Conservation (phyloP, 192 early-diverging fungal genomes). For the Gaertneriomyces semiglobifer region DNA sequence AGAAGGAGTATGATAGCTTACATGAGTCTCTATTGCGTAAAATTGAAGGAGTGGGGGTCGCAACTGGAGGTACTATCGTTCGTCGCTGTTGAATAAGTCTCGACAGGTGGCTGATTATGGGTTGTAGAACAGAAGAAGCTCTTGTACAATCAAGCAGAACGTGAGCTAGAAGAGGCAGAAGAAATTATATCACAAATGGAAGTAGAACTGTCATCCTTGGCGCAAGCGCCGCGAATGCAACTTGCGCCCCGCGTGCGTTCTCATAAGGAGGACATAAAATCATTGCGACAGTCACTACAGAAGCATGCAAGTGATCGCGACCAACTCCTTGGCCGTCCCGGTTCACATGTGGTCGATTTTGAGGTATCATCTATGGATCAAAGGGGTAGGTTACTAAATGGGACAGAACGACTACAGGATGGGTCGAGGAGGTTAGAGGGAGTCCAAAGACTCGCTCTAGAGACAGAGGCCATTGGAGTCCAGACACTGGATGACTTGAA, state of each 20-base stretch:
- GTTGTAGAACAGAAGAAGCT: constrained; percentile 67
- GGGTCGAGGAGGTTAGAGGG: constrained; percentile 78
- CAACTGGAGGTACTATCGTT: constrained; percentile 53
- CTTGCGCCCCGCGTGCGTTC: constrained; percentile 64
- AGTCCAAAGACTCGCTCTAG: constrained; percentile 83
- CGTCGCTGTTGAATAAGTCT: too few relatives aligned
- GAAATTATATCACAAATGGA: constrained; percentile 95
- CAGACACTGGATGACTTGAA: constrained; percentile 77
- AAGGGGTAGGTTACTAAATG: constrained; percentile 68
- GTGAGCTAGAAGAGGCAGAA: constrained; percentile 84
- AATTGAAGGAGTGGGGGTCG: constrained; percentile 55
- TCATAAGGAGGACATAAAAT: constrained; percentile 79
- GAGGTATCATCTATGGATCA: constrained; percentile 66
- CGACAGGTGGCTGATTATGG: too few relatives aligned
- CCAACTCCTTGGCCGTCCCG: constrained; percentile 39
- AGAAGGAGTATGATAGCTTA: constrained; percentile 72
- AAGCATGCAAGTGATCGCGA: constrained; percentile 38
- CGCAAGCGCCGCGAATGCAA: constrained; percentile 57
- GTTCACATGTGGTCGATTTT: constrained; percentile 37
- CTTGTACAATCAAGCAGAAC: constrained; percentile 70
- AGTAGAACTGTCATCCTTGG: constrained; percentile 79
- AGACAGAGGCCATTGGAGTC: constrained; percentile 86
- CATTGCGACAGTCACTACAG: constrained; percentile 74
- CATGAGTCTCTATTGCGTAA: constrained; percentile 55
- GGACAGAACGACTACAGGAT: constrained; percentile 81